Conservation (phyloP, 225 moss, liverwort and hornwort species). For the Neckera pumila region DNA sequence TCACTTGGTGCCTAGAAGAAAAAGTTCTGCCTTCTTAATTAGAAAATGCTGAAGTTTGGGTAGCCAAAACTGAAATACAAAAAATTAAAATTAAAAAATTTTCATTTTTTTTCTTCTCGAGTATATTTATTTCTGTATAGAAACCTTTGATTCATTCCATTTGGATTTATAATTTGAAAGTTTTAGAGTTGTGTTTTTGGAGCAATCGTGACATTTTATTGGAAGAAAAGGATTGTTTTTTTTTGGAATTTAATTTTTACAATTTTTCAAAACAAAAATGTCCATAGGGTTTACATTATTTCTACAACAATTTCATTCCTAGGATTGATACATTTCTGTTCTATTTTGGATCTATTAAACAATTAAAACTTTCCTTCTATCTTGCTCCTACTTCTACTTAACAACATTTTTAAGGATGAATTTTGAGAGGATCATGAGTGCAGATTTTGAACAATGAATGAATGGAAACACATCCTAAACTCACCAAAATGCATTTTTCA, state of each 20-base stretch:
- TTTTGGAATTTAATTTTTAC: background rate
- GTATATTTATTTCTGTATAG: fast-evolving
- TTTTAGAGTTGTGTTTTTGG: background rate
- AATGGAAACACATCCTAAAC: no score
- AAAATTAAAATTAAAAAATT: background rate
- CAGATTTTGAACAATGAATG: no score
- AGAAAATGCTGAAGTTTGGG: fast-evolving
- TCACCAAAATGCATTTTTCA: no score
- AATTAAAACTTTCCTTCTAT: background rate
- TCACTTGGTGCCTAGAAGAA: background rate
- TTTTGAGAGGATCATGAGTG: no score
- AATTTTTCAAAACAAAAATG: background rate
- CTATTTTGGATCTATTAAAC: background rate
- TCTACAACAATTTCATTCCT: background rate
- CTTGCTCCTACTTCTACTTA: background rate
- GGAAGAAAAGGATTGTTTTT: background rate
- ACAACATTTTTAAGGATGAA: no score
- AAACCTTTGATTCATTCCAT: background rate
- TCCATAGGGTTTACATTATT: background rate
- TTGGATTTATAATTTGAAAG: background rate
- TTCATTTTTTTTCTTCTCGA: background rate
- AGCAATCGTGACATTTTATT: background rate
- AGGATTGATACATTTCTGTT: background rate
- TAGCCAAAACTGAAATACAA: fast-evolving
- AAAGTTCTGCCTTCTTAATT: background rate